Base-by-base conservation (phyloP, 352 stramenopile genomes). In the Peronospora destructor region DNA sequence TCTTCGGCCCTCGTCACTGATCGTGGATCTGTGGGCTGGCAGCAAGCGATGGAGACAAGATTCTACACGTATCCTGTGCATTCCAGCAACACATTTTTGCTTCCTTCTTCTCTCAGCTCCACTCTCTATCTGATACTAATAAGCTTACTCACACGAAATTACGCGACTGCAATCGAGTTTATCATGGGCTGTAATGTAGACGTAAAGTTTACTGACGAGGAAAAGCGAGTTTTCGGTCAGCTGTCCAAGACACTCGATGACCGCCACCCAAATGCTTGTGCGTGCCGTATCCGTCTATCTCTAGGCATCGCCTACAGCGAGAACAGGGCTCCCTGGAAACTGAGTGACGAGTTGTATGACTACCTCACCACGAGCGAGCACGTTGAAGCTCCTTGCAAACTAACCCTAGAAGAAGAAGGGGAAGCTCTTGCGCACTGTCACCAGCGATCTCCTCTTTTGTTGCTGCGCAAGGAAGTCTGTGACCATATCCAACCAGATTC, bases 21-120 rank as follows among this genome's bases (percentile, higher is more conserved):
- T 42, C 69, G 87, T n/a, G 68, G 65, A 3, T 91, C 85, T 1
- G 58, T 76, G 25, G 78, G 70, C 0, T 95, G 85, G 85, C 76
- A 95, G 53, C 83, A 94, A 46, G 74, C 81, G 5, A 94, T 96
- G 76, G 78, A 93, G 41, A 92, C 84, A 44, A 80, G 95, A 28
- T 98, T 96, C 53, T 98, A 99, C 67, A 73, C 97, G 17, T 99
- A 99, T 66, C 95, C 96, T 13, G 89, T 99, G 39, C 96, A 99
- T 68, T 97, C 92, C 21, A 98, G 92, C 13, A 69, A 86, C 44
- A 91, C 83, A 2, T 98, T 98, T 53, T 52, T 99, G 32, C 79
- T 97, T 13, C 97, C 94, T 16, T 91, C 95, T 17, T 98, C 93
- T 5, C 71, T 99, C 6, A 97, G 93, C 35, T 97, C 94, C 4